Evolutionary conservation across 306 rosid species (phyloP), one percentile per base, ranked within the genome.

Genomic region (Quillaja saponaria): DNA sequence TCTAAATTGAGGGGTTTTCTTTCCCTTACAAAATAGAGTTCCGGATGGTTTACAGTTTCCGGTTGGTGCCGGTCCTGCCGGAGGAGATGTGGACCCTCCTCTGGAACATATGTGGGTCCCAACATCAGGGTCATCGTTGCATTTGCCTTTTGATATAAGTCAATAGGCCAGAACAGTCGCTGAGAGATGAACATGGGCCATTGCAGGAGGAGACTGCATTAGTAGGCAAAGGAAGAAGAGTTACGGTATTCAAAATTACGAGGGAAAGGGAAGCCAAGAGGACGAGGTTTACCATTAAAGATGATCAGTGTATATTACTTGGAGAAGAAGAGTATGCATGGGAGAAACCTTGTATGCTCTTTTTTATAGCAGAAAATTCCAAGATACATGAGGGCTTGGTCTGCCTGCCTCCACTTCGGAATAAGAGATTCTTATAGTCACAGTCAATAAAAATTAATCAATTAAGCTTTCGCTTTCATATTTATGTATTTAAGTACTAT

Each of bases 81-180:
- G 58, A 13, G 74, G 37, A 1, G 75, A 34, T 1, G 60, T 1
- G 3, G 21, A 3, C 6, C 61, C 13, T 10, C 61, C 38, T 9
- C 35, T 39, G 0, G 40, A 0, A 33, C 85, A 85, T 0, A 10
- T 64, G 69, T 34, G 60, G 20, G 80, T 75, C 3, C 82, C 78
- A 3, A 72, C 18, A 13, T 69, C 68, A 0, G 84, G 84, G 34
- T 82, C 86, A 5, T 85, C 86, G 13, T 66, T 53, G 65, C 86
- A 82, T 25, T 61, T 69, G 5, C 69, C 69, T 5, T n/a, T 78
- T 70, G 63, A 67, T 75, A 60, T 88, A 85, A n/a, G 66, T 72
- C 66, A 85, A 81, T 57, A 75, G 79, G 7, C 77, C 82, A 1
- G 52, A 7, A 7, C 86, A 82, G 13, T 82, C 86, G 21, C 72